Evolutionary conservation across 2,329 filamentous ascomycete genomes (phyloP), one percentile per base, ranked within the genome.

Genomic region (Colletotrichum navitas): DNA sequence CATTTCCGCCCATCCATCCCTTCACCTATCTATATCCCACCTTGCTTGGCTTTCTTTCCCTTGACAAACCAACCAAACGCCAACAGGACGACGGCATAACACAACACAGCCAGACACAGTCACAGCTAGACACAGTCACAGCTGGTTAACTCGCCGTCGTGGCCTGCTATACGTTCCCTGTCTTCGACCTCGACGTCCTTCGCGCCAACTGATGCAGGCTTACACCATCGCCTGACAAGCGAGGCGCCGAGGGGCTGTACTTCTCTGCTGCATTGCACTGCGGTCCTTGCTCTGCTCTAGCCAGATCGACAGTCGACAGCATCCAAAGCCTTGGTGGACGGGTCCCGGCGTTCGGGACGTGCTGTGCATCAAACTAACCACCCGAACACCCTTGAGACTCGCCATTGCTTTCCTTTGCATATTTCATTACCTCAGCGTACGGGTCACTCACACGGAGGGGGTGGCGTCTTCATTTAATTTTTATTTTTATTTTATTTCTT

Each of bases 231-330:
- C 58, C 58, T 58, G 43, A 62, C 64, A 18, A 71, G 56, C 51
- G 68, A 62, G 68, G 68, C 68, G 68, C 64, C 64, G 68, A 68
- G 64, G 68, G 68, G 68, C 64, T 71, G 68, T 70, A 70, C 66
- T 43, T 8, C 6, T 11, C 18, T 45, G 43, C 43, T n/a, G 43
- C 21, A 21, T 18, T 39, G 58, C 58, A 34, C 18, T 32, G 39
- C 41, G 45, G 56, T 60, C 56, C 56, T 47, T 60, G 54, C 39
- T 47, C 41, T 45, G 24, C 21, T 54, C 34, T 55, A 21, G 6
- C 43, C 47, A 39, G 65, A 55, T 41, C 16, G 39, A 18, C 65
- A 26, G 47, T 36, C 43, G 49, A 52, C 51, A 34, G n/a, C 8
- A 16, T 34, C 29, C 51, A 32, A 34, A 21, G 32, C 41, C 41